phyloP scores from a whole-genome alignment of 345 rosid species.

The Mercurialis annua region DNA sequence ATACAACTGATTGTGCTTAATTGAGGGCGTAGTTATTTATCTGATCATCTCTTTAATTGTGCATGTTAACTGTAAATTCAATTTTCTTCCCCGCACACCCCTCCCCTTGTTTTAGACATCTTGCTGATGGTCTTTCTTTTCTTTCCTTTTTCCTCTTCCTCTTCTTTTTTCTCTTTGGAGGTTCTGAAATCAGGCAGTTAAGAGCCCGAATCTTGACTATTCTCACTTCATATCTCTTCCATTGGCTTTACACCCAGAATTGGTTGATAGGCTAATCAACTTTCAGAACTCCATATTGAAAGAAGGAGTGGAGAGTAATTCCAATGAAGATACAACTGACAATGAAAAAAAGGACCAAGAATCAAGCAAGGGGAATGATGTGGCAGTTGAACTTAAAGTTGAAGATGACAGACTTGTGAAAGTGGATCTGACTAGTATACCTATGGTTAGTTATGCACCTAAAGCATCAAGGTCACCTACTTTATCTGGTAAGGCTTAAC shows the following conservation, averaged over 20 bases:
- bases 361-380: conserved; percentile 24
- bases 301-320: conserved; percentile 31
- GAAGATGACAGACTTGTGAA: conserved; percentile 44
- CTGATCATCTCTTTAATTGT: background rate
- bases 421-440: conserved; percentile 48
- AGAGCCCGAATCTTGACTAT: conserved; percentile 60
- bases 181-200: conserved; percentile 49
- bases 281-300: conserved; percentile 71
- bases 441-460: conserved; percentile 61
- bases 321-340: conserved; percentile 34
- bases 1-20: background rate
- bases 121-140: background rate
- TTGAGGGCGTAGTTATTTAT: background rate
- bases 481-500: conserved; percentile 43
- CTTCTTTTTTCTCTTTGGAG: background rate
- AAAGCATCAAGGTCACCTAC: conserved; percentile 48
- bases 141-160: background rate
- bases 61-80: conserved; percentile 1
- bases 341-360: conserved; percentile 24
- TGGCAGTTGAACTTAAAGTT: conserved; percentile 46
- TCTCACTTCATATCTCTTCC: conserved; percentile 94
- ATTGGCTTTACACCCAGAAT: conserved; percentile 68
- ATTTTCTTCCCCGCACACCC: background rate
- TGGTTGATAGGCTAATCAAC: conserved; percentile 67
- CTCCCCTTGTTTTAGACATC: background rate